Evolutionary conservation across 2,329 filamentous ascomycete species (phyloP).

Genomic region (Paraconiothyrium brasiliense): DNA sequence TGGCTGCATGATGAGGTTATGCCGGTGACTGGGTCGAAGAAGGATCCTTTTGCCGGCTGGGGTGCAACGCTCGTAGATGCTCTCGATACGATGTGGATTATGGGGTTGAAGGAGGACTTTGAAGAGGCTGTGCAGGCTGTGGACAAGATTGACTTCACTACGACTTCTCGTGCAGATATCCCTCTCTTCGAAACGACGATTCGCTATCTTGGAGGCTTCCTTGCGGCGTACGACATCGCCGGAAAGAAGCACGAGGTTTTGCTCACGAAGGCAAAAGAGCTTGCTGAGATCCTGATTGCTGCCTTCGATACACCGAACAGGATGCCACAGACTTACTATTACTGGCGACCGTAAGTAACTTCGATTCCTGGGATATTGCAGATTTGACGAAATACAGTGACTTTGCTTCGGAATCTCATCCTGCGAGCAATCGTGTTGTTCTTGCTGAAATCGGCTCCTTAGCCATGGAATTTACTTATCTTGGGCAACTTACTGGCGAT

Average conservation of each 20-base stretch:
- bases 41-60: constrained; percentile 91
- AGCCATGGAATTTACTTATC: constrained; percentile 59
- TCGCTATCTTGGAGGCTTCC: constrained; percentile 73
- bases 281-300: constrained; percentile 71
- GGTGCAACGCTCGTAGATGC: constrained; percentile 85
- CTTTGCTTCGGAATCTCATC: constrained; percentile 50
- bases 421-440: constrained; percentile 52
- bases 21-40: constrained; percentile 72
- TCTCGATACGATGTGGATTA: constrained; percentile 77
- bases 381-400: constrained; percentile 26
- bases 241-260: constrained; percentile 61
- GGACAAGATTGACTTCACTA: constrained; percentile 69
- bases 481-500: constrained; percentile 58
- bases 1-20: constrained; percentile 88
- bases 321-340: constrained; percentile 70
- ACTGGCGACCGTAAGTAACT: constrained; percentile 59
- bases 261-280: constrained; percentile 69
- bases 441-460: constrained; percentile 60
- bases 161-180: constrained; percentile 60
- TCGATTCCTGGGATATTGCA: background rate
- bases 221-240: constrained; percentile 76
- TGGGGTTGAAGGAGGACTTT: constrained; percentile 73
- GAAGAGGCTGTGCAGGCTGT: constrained; percentile 68
- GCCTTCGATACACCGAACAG: constrained; percentile 74
- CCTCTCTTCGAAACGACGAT: constrained; percentile 78